Conservation (phyloP, 192 early-diverging fungal species). For the Coemansia brasiliensis region DNA sequence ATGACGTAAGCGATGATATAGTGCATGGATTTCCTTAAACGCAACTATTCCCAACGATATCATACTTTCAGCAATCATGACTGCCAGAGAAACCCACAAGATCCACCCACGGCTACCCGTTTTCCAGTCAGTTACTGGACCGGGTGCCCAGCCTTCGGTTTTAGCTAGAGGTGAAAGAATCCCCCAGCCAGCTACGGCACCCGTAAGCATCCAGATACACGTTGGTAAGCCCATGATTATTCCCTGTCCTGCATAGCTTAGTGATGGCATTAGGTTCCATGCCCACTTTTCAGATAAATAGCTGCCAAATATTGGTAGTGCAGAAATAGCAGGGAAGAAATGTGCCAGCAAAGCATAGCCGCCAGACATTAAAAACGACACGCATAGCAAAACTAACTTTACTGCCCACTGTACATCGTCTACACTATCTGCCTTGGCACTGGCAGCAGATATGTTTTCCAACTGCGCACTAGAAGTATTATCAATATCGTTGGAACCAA, state of each 20-base stretch:
- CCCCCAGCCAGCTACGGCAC: constrained; percentile 73
- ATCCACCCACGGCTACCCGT: constrained; percentile 74
- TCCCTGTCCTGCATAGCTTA: constrained; percentile 77
- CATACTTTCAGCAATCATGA: constrained; percentile 76
- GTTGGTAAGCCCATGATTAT: constrained; percentile 83
- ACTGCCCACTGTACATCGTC: constrained; percentile 62
- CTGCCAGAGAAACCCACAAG: constrained; percentile 74
- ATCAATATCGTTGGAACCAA: background rate
- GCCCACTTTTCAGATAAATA: constrained; percentile 61
- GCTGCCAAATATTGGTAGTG: constrained; percentile 60
- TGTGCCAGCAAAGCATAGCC: constrained; percentile 65
- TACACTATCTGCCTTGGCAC: background rate
- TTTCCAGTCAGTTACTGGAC: constrained; percentile 69
- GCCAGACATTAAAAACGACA: constrained; percentile 64
- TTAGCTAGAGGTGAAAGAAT: constrained; percentile 70
- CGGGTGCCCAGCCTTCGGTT: constrained; percentile 70
- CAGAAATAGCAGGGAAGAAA: constrained; percentile 59
- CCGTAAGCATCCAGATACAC: constrained; percentile 68
- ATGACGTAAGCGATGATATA: constrained; percentile 12
- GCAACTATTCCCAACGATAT: constrained; percentile 61
- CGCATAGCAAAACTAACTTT: constrained; percentile 58
- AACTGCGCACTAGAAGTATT: background rate
- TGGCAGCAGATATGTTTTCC: background rate
- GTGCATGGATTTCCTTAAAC: constrained; percentile 39
- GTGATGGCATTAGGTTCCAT: constrained; percentile 71